Base-by-base conservation (phyloP, 1,139 yeast genomes). In the Martiniozyma asiatica region DNA sequence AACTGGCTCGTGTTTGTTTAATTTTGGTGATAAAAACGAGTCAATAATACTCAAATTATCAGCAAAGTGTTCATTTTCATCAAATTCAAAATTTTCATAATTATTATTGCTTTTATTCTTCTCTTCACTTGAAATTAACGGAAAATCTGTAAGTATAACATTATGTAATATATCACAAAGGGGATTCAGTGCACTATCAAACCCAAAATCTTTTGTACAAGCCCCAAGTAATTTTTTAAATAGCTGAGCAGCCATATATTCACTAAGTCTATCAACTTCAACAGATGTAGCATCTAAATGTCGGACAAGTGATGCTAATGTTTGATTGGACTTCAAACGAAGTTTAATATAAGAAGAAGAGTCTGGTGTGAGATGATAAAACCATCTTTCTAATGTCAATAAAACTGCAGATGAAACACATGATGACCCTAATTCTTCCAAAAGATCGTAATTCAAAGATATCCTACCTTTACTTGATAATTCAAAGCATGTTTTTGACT, bases 131-230 rank as follows among this genome's bases (percentile, higher is more conserved):
- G 46, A 29, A 5, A 72, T 61, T 30, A 76, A 52, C 4, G 89
- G 87, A 45, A 73, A 76, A 37, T 77, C 84, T 31, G 61, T 61
- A 20, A 73, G 51, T n/a, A 81, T 61, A 19, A 69, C 56, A 31
- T 66, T 73, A 45, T 74, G 78, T 40, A 80, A 68, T 6, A 79
- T 62, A 39, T 78, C 85, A 39, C 81, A 68, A 22, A 81, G 48
- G 3, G 79, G 76, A 35, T 63, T 61, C 40, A 78, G 55, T 15
- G 75, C 62, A 2, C 65, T 53, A 45, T 81, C 85, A 47, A 81
- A 79, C 1, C 93, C 93, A 56, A 76, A 81, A 51, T 80, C 93
- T 43, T 73, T 76, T 22, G 77, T 66, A 39, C 85, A 68, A 11
- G 76, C 73, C 2, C 93, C 93, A 17, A 81, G 46, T 15, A 78